Evolutionary conservation across 345 rosid species (phyloP).

Genomic region (Bretschneidera sinensis): DNA sequence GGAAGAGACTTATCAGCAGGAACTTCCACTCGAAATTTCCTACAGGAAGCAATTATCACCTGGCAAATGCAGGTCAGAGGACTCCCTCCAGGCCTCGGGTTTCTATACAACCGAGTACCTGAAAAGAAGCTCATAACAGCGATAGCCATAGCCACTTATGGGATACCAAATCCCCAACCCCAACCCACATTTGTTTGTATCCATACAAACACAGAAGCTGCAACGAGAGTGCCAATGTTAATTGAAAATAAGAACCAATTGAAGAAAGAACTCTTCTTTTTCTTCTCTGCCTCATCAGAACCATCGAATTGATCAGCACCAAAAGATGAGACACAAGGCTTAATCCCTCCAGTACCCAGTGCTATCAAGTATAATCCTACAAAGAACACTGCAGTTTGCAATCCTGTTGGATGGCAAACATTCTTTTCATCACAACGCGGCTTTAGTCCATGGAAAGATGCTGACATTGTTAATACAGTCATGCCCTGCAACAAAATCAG

Average conservation of each 20-base stretch:
- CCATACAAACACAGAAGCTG: constrained; percentile 86
- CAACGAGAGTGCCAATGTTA: constrained; percentile 82
- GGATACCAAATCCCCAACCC: constrained; percentile 96
- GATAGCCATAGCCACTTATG: constrained; percentile 73
- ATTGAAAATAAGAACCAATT: constrained; percentile 95
- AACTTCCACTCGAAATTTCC: constrained; percentile 54
- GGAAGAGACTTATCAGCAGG: constrained; percentile 71
- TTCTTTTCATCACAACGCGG: constrained; percentile 47
- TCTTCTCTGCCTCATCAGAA: constrained; percentile 60
- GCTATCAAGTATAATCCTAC: constrained; percentile 80
- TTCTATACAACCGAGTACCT: constrained; percentile 61
- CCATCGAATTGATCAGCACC: constrained; percentile 98
- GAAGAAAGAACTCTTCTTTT: constrained; percentile 81
- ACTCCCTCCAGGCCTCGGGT: constrained; percentile 91
- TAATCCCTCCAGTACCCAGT: constrained; percentile 94
- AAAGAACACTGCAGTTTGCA: constrained; percentile 53
- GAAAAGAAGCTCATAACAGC: constrained; percentile 77
- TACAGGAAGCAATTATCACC: constrained; percentile 74
- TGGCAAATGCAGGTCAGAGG: constrained; percentile 77
- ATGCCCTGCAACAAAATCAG: constrained; percentile 51
- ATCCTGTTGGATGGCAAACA: constrained; percentile 50
- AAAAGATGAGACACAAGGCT: constrained; percentile 94
- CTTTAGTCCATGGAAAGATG: constrained; percentile 68
- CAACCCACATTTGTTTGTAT: constrained; percentile 96
- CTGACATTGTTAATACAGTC: constrained; percentile 73